Base-by-base conservation (phyloP, 345 rosid genomes). In the Carallia brachiata region DNA sequence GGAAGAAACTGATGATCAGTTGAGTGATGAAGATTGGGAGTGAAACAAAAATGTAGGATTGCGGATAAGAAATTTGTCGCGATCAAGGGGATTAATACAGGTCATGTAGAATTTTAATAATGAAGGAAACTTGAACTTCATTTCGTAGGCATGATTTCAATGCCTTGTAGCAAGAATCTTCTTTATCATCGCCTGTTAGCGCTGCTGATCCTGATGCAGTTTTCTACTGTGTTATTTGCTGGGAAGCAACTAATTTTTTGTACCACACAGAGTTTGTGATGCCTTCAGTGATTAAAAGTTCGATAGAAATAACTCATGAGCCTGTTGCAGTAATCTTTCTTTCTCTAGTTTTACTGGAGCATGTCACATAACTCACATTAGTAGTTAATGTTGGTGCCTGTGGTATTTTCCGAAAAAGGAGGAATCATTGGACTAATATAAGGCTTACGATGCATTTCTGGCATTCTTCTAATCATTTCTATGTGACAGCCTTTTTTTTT, bases 21-120 rank as follows among this genome's bases (percentile, higher is more conserved):
- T 78, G 73, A 70, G 79, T 44, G 85, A 91, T 61, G 87, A 87
- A 50, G 92, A 85, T 73, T 94, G 96, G 96, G 96, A 94, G 12
- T 94, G 81, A 86, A 8, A 36, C 50, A 70, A 67, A 61, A 63
- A 48, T 7, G 54, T 44, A 50, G 28, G 4, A 57, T 28, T 36
- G 16, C 18, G 6, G 12, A 65, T 39, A 27, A 4, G 2, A 7
- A 40, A 6, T 59, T 59, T 16, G 53, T 72, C 68, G 36, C 68
- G 59, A 55, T 69, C n/a, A 65, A 32, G 1, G 67, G 67, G 54
- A 59, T 69, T 61, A 13, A 55, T 75, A 68, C 32, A 1, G 52
- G 59, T 72, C 63, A 59, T 78, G 69, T 62, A 31, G 62, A 31
- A 63, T 17, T 73, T 68, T 52, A 81, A 75, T 59, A 63, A 81